Conservation (phyloP, 768 basidiomycete genomes). For the Boletus sp. region DNA sequence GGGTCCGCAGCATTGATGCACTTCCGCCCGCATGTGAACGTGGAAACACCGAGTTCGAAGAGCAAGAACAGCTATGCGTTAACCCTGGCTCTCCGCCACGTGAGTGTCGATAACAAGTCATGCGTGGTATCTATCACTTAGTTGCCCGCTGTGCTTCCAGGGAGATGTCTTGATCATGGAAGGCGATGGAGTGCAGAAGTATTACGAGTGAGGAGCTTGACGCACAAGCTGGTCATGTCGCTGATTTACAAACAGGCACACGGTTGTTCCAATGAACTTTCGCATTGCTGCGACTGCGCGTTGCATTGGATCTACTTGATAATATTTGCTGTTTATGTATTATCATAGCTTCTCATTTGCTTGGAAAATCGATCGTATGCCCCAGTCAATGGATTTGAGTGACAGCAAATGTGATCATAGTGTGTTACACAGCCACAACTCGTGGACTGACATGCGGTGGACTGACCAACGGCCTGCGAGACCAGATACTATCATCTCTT, state of each 20-base stretch:
- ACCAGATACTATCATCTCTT: not conserved
- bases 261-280: conserved; percentile 71
- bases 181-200: conserved; percentile 61
- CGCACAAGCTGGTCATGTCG: conserved; percentile 2
- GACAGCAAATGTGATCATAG: too few species aligned
- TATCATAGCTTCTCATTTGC: not conserved
- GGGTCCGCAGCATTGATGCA: conserved; percentile 80
- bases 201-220: conserved; percentile 58
- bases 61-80: conserved; percentile 37
- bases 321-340: not conserved
- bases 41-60: conserved; percentile 32
- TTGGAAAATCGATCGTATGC: not conserved
- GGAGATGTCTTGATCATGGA: conserved; percentile 82
- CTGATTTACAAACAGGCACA: conserved; percentile 50
- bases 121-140: conserved; percentile 6
- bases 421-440: conserved; percentile 15
- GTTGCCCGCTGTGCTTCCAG: conserved; percentile 36
- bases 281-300: conserved; percentile 81
- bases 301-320: conserved; percentile 44
- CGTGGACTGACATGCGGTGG: not conserved
- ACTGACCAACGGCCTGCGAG: not conserved
- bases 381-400: too few species aligned
- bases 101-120: conserved; percentile 29
- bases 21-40: conserved; percentile 54
- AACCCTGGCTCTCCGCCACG: conserved; percentile 65